Evolutionary conservation across 805 yeast genomes (phyloP), one percentile per base, ranked within the genome.

Genomic region (Peterozyma xylosa): DNA sequence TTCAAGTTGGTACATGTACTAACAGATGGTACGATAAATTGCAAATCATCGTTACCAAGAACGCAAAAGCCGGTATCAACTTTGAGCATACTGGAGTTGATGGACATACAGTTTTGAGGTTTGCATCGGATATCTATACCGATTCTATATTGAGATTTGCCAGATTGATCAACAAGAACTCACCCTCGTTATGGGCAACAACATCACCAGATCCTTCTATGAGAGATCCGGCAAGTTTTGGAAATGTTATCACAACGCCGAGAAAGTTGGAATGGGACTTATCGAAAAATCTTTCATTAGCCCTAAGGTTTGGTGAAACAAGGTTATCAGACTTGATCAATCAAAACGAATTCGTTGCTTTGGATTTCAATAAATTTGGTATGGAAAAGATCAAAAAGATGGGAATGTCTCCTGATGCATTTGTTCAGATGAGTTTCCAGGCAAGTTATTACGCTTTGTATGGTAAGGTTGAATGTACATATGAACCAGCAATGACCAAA

Each of bases 401-500:
- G 78, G 90, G 88, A 49, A 82, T 81, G 60, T 85, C 95, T 2
- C 97, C 97, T 0, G 97, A 89, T 69, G 97, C 97, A 0, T 89
- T 85, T 64, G 82, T 85, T 34, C 97, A 89, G 61, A 87, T 89
- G 91, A 83, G 89, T 18, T 87, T 88, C 69, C 96, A 89, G 63
- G 86, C 93, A 9, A 88, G 96, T 3, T 89, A 88, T 62, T 89
- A 86, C 57, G 95, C 96, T 0, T 71, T 89, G 34, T 89, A 89
- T 58, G 96, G 97, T 40, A 86, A 85, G 57, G 91, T 88, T 35
- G 97, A 88, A 62, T 86, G 95, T 50, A 87, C 96, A 5, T 89
- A 89, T 60, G 97, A 89, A 64, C 97, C 97, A 2, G 96, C 96
- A 9, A 89, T 89, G 97, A 90, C 96, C 3, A 89, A 89, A 61